phyloP scores from a whole-genome alignment of 495 filamentous ascomycete species.

The Acidiella bohemica region DNA sequence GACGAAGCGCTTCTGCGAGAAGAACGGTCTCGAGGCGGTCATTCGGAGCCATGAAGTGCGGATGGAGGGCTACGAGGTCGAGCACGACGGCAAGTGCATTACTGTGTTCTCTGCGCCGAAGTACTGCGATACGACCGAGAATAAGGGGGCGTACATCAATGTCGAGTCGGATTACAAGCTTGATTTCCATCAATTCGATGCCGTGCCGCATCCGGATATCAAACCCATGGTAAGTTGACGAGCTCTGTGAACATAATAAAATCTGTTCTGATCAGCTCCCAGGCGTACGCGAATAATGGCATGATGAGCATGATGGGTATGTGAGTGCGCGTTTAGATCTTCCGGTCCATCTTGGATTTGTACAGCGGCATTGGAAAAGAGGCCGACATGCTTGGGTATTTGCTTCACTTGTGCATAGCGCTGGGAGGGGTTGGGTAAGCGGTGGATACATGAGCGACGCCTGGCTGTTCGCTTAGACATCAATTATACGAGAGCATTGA shows the following conservation, averaged over 20 bases:
- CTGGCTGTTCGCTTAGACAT: no score
- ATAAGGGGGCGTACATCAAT: slow-evolving; percentile 98
- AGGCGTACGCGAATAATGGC: slow-evolving; percentile 23
- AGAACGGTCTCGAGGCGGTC: slow-evolving; percentile 83
- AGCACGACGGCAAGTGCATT: slow-evolving; percentile 92
- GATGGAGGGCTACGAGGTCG: slow-evolving; percentile 91
- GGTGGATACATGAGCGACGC: no score
- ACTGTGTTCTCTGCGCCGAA: slow-evolving; percentile 98
- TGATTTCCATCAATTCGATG: slow-evolving; percentile 81
- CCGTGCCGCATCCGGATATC: slow-evolving; percentile 88
- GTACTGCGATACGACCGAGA: slow-evolving; percentile 96
- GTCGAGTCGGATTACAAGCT: slow-evolving; percentile 86
- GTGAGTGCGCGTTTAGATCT: no score
- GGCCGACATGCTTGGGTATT: no score
- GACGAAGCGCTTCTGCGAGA: slow-evolving; percentile 92
- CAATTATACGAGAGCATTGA: no score
- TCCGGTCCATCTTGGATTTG: no score
- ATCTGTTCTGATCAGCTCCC: neutral
- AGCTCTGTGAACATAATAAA: neutral
- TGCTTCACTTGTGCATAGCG: no score
- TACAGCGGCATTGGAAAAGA: no score
- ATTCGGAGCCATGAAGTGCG: slow-evolving; percentile 96
- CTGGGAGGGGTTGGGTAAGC: no score
- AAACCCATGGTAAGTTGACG: slow-evolving; percentile 67
- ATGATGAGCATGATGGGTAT: slow-evolving; percentile 20